These are phyloP conservation scores for Trichosphaerium sp. DNA, from an alignment of 78 protist species.

Conservation along the genomic window DNA sequence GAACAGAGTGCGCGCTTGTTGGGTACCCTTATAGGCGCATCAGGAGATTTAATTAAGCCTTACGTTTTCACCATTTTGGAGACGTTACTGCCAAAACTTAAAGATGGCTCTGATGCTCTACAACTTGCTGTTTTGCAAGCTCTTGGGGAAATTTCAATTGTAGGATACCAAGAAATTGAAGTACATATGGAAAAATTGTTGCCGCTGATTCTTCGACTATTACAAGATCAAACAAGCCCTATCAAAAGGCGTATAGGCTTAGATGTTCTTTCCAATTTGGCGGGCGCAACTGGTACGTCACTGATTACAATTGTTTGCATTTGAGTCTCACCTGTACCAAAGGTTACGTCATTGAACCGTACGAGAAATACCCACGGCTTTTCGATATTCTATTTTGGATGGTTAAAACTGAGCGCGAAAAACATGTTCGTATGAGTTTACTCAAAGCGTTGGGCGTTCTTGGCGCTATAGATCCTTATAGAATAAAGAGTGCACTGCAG, in stretches of 20 bases:
- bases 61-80: constrained; percentile 69
- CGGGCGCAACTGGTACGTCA: too few species aligned
- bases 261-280: too few species aligned
- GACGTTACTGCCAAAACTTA: constrained; percentile 54
- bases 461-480: constrained; percentile 95
- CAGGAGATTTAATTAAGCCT: constrained; percentile 68
- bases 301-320: too few species aligned
- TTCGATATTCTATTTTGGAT: constrained; percentile 51
- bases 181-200: constrained; percentile 49
- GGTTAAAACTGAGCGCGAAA: constrained; percentile 39
- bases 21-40: constrained; percentile 46
- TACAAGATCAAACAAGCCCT: constrained; percentile 70
- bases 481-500: too few species aligned
- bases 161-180: constrained; percentile 66
- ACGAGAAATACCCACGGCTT: constrained; percentile 62
- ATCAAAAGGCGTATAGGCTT: too few species aligned
- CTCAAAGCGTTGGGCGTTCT: constrained; percentile 85
- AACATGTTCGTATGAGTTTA: too few species aligned
- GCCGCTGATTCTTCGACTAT: constrained; percentile 73
- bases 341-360: constrained; percentile 78
- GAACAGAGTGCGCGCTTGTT: constrained; percentile 67
- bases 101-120: neutral
- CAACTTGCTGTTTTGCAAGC: constrained; percentile 37
- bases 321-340: constrained; percentile 65
- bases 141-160: constrained; percentile 73